Percentiles rank a stretch among this genome's conserved stretches.
These are phyloP conservation scores for Gymnopilus dilepis DNA, from an alignment of 768 basidiomycete species.

Conservation along the genomic window DNA sequence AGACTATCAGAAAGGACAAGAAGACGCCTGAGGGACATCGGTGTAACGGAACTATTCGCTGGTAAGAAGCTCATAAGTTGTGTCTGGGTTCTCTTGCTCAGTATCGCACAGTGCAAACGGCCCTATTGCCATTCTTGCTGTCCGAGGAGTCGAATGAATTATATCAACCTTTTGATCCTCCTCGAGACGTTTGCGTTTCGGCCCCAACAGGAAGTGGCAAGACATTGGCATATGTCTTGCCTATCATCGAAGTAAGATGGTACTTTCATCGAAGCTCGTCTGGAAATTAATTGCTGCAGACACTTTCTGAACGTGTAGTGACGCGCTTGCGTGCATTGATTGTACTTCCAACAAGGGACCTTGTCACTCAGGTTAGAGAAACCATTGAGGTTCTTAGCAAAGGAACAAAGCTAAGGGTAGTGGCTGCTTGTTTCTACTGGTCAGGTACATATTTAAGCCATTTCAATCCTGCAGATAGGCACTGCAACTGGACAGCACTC, in stretches of 20 bases:
- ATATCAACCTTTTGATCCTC: conserved; percentile 69
- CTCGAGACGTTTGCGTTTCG: conserved; percentile 88
- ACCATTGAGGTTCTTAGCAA: conserved; percentile 86
- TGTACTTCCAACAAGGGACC: conserved; percentile 91
- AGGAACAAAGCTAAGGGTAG: conserved; percentile 86
- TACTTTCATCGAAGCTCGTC: neutral
- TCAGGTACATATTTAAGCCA: no score
- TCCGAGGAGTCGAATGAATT: conserved; percentile 49
- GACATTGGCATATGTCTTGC: conserved; percentile 94
- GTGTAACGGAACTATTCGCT: conserved; percentile 87
- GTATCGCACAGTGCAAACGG: conserved; percentile 80
- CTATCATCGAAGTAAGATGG: conserved; percentile 84
- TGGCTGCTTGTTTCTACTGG: no score
- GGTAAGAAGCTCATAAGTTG: conserved; percentile 52
- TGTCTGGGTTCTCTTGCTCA: conserved; percentile 10
- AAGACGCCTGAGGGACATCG: conserved; percentile 71
- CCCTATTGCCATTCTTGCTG: conserved; percentile 82
- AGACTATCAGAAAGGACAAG: conserved; percentile 63
- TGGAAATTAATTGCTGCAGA: conserved; percentile 44
- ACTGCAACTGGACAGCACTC: conserved; percentile 94
- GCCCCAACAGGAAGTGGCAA: conserved; percentile 99
- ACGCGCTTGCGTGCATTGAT: conserved; percentile 88
- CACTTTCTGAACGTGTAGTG: conserved; percentile 73
- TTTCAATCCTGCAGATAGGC: conserved; percentile 73
- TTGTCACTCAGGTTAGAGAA: conserved; percentile 91